phyloP scores from a whole-genome alignment of 2,329 filamentous ascomycete genomes.

The Fusarium neocosmosporiellum region DNA sequence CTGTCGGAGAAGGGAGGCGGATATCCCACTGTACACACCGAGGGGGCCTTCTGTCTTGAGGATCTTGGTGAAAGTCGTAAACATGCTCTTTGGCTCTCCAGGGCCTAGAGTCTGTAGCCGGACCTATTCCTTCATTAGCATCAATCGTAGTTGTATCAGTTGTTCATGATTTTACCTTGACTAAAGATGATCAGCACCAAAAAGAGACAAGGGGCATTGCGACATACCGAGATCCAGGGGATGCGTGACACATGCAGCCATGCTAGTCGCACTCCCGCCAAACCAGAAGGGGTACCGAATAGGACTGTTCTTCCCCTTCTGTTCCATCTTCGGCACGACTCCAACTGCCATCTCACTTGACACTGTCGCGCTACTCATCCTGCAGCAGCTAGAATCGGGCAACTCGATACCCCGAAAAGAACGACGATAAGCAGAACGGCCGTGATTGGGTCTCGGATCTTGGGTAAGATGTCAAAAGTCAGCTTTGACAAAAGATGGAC shows the following conservation, averaged over 20 bases:
- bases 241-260: conserved; percentile 90
- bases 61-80: conserved; percentile 84
- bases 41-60: conserved; percentile 76
- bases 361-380: background rate
- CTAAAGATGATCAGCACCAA: background rate
- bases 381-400: background rate
- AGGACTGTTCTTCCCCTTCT: conserved; percentile 52
- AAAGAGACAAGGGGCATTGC: background rate
- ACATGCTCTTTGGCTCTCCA: conserved; percentile 68
- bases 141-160: background rate
- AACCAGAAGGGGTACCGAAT: conserved; percentile 88
- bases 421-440: background rate
- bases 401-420: background rate
- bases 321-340: background rate
- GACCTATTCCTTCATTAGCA: background rate
- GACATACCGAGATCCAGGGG: conserved; percentile 86
- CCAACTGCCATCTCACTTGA: background rate
- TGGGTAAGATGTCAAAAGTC: background rate
- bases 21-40: conserved; percentile 91
- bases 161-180: background rate
- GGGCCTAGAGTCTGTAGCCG: background rate
- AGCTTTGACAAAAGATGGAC: background rate
- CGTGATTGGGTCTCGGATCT: background rate
- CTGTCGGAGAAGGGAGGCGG: conserved; percentile 90
- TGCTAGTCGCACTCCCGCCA: conserved; percentile 89